Evolutionary conservation across 164 flowering plant species (phyloP), one percentile per base, ranked within the genome.

Genomic region (Cinnamomum micranthum): DNA sequence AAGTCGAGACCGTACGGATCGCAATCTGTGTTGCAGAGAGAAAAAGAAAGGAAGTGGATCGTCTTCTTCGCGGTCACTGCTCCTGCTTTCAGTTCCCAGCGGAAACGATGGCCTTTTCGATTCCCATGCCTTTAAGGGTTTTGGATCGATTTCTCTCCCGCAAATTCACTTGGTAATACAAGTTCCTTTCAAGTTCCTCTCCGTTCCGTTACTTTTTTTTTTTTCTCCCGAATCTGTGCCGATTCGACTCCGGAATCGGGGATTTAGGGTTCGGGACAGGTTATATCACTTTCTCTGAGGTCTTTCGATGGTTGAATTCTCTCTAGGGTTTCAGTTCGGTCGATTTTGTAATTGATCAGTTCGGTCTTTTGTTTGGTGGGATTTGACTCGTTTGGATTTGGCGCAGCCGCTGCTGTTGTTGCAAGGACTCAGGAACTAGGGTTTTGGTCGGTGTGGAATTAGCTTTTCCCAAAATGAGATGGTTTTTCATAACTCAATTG

Each of bases 61-160:
- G 17, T 28, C 69, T 14, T 25, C 67, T 64, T 35, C 47, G 10
- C 10, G 1, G 60, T 17, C 47, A 31, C 35, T 25, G 50, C 69
- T 31, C 19, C 50, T 31, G 60, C 60, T 67, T 24, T 67, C 33
- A 0, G 28, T 23, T 64, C 6, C 69, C 69, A 17, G n/a, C 80
- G 76, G 58, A 55, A 72, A 63, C 72, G 76, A 73, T 65, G 81
- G 72, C 17, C 35, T 62, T 60, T 71, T 79, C 59, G 68, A 71
- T 75, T 69, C 64, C 50, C 64, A 19, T 63, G 31, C 69, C 33
- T 24, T 28, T 41, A 68, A 51, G 70, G 66, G 79, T 64, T 73
- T 71, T 64, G 72, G 23, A 51, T 50, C 73, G 28, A 67, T 55
- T 52, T 63, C 28, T 9, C 25, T 41, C 14, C 13, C 63, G 60